Evolutionary conservation across 2,329 filamentous ascomycete species (phyloP), one percentile per base, ranked within the genome.

Genomic region (Elsinoe perseae): DNA sequence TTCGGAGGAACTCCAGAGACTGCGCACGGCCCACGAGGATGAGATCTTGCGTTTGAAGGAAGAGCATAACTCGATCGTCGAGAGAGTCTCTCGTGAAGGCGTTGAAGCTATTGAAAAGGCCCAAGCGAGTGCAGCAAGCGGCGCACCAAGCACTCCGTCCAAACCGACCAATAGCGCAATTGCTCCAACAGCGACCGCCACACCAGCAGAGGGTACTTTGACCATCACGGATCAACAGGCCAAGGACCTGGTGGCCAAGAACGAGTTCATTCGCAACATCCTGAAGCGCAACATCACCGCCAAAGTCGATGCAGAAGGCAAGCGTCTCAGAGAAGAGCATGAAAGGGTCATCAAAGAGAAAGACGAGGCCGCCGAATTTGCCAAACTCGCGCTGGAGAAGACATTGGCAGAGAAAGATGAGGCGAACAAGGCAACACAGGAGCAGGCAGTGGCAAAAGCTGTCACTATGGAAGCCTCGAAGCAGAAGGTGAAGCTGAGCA

Each of bases 211-310:
- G 10, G 34, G 28, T 9, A 6, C 52, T 1, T 66, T 72, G 38
- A 67, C 73, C 21, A 64, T 80, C 21, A 73, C 74, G 0, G 77
- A 80, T 21, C 67, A 70, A 7, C 77, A 82, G 63, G 74, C 74
- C 1, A 72, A 71, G 57, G 71, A 78, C 10, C 70, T 82, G 25
- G 67, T 81, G 23, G 64, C 72, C 12, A 76, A 72, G 50, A 80
- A 81, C 61, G 65, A 73, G 43, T 72, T 71, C 0, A 71, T 81
- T 52, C 75, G 73, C 46, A 68, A 61, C 2, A 79, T 82, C 50
- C 62, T 83, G 16, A 67, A 66, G 16, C 80, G 77, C 57, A 88
- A 89, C 63, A 80, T 83, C 43, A 79, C 78, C 54, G 71, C 64
- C 32, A 68, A 72, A 53, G 61, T 80, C 23, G 65, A 66, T 10